Conservation (phyloP, 805 yeast species). For the Pichia nanzhaoensis region DNA sequence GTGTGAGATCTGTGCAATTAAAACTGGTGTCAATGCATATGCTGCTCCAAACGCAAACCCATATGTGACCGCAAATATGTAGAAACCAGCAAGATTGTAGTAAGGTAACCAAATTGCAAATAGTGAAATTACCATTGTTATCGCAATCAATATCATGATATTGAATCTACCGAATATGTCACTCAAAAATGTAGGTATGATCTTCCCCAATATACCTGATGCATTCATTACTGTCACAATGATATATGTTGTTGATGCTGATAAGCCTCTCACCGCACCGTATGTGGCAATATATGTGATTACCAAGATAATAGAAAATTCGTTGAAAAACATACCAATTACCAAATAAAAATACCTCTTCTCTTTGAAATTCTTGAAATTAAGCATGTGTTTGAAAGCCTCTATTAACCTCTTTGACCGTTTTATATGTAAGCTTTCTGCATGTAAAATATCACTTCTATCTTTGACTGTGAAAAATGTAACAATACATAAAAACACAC, state of each 20-base stretch:
- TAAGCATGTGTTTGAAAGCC: slow-evolving; percentile 28
- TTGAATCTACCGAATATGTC: slow-evolving; percentile 47
- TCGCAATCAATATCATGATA: slow-evolving; percentile 39
- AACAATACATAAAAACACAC: slow-evolving; percentile 32
- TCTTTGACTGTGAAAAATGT: slow-evolving; percentile 37
- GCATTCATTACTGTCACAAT: slow-evolving; percentile 43
- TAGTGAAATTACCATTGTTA: slow-evolving; percentile 41
- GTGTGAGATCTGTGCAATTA: slow-evolving; percentile 51
- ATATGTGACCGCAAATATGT: slow-evolving; percentile 39
- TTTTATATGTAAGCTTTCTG: slow-evolving; percentile 20
- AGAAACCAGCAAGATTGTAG: slow-evolving; percentile 33
- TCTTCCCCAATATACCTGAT: slow-evolving; percentile 35
- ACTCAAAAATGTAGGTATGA: slow-evolving; percentile 27
- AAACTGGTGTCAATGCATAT: slow-evolving; percentile 55
- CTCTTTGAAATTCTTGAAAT: slow-evolving; percentile 33
- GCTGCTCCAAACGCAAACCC: slow-evolving; percentile 57
- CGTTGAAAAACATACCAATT: slow-evolving; percentile 39
- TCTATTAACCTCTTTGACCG: slow-evolving; percentile 6
- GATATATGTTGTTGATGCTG: slow-evolving; percentile 38
- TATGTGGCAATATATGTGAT: slow-evolving; percentile 50
- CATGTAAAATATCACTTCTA: slow-evolving; percentile 28
- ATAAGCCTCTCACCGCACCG: slow-evolving; percentile 41
- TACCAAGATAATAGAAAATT: slow-evolving; percentile 41
- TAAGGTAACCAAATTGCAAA: slow-evolving; percentile 60
- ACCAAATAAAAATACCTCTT: slow-evolving; percentile 36